Percentiles rank a stretch among this genome's conserved stretches.
Conservation (phyloP, 1,284 basidiomycete genomes). For the Malassezia psittaci region DNA sequence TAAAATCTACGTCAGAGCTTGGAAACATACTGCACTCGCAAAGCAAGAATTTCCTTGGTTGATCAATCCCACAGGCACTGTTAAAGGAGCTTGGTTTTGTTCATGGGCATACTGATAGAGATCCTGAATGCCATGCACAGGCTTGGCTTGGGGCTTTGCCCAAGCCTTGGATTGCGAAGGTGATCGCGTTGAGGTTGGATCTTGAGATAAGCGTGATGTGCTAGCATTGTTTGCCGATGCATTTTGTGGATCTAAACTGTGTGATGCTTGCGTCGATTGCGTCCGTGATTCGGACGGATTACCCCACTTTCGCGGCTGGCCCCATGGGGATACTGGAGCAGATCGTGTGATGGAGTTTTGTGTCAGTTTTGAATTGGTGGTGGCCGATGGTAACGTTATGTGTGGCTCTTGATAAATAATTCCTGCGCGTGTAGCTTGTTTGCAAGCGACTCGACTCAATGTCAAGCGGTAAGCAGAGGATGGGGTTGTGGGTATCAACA, state of each 20-base stretch:
- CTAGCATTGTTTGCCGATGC: no score
- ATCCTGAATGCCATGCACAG: background rate
- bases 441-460: background rate
- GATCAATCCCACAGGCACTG: constrained; percentile 69
- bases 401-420: background rate
- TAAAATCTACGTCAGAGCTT: constrained; percentile 53
- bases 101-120: constrained; percentile 21
- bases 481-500: background rate
- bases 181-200: no score
- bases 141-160: background rate
- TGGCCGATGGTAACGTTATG: background rate
- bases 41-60: constrained; percentile 98
- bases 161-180: background rate
- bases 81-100: constrained; percentile 48
- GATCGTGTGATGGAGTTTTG: background rate
- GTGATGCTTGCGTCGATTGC: no score
- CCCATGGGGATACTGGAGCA: constrained; percentile 6
- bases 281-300: no score
- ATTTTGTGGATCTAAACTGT: no score
- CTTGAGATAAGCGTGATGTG: no score
- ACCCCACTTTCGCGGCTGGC: constrained; percentile 10
- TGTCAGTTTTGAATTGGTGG: background rate
- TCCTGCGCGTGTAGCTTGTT: background rate
- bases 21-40: constrained; percentile 63
- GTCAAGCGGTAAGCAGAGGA: background rate